Evolutionary conservation across 148 eudicot genomes (phyloP).

Genomic region (Linanthus parryae): DNA sequence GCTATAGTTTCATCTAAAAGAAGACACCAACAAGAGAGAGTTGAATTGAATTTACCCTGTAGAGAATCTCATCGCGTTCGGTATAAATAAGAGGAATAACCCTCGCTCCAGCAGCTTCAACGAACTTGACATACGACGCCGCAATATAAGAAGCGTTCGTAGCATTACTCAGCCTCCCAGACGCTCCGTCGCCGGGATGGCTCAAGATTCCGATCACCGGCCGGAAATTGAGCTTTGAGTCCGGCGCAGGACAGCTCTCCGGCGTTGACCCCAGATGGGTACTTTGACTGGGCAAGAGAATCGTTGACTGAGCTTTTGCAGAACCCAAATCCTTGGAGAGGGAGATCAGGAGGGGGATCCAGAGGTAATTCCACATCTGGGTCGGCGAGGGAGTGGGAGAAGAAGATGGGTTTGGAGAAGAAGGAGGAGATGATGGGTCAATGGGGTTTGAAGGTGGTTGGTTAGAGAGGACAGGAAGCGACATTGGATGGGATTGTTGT

Average conservation of each 20-base stretch:
- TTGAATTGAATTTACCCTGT: slow-evolving; percentile 26
- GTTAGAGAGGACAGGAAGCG: slow-evolving; percentile 19
- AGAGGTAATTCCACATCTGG: slow-evolving; percentile 26
- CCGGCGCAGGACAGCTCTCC: slow-evolving; percentile 42
- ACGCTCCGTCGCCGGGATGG: slow-evolving; percentile 97
- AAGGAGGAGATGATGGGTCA: slow-evolving; percentile 5
- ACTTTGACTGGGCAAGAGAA: slow-evolving; percentile 33
- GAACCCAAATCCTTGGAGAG: slow-evolving; percentile 21
- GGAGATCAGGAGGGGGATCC: slow-evolving; percentile 42
- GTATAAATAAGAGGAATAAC: slow-evolving; percentile 85
- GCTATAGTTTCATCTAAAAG: background rate
- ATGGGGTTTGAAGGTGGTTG: slow-evolving; percentile 6
- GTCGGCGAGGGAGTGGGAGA: slow-evolving; percentile 11
- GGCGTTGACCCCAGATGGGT: slow-evolving; percentile 1
- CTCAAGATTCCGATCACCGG: slow-evolving; percentile 81
- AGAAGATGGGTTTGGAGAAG: slow-evolving; percentile 8
- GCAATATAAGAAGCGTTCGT: slow-evolving; percentile 69
- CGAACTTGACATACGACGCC: slow-evolving; percentile 88
- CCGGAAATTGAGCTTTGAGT: slow-evolving; percentile 54
- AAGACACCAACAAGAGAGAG: background rate
- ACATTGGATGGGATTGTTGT: too few relatives aligned
- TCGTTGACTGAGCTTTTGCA: slow-evolving; percentile 21
- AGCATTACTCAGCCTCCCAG: slow-evolving; percentile 67
- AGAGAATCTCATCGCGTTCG: slow-evolving; percentile 52
- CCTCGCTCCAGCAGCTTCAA: slow-evolving; percentile 90